Evolutionary conservation across 2,329 filamentous ascomycete species (phyloP).

Genomic region (Penicillium hesseltinei): DNA sequence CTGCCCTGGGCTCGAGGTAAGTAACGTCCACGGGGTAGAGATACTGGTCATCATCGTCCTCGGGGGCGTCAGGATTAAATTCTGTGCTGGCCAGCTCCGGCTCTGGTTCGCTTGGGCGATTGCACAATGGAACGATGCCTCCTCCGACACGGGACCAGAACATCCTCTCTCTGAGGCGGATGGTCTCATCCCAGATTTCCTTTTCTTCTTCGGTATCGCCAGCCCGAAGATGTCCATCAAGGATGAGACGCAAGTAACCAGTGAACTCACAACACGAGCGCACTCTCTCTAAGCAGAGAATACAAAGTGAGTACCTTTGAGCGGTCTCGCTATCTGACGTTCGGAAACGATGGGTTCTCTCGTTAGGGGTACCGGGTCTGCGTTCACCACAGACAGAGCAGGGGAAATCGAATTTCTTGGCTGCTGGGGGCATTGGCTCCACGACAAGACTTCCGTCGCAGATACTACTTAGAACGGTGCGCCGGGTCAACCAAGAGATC

Average conservation of each 20-base stretch:
- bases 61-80: conserved; percentile 1
- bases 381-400: conserved; percentile 89
- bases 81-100: conserved; percentile 5
- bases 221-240: conserved; percentile 86
- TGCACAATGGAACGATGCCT: conserved; percentile 72
- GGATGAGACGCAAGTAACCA: conserved; percentile 84
- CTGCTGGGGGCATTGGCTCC: conserved; percentile 71
- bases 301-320: conserved; percentile 85
- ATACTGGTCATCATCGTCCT: not conserved
- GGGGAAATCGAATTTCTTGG: conserved; percentile 55
- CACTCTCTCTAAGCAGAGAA: conserved; percentile 79
- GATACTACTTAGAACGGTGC: conserved; percentile 78
- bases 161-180: conserved; percentile 86
- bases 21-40: conserved; percentile 12
- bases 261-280: conserved; percentile 90
- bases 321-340: conserved; percentile 83
- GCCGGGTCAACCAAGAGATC: conserved; percentile 87
- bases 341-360: conserved; percentile 82
- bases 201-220: conserved; percentile 82
- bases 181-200: conserved; percentile 90
- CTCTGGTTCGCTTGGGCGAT: conserved; percentile 28
- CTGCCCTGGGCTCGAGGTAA: conserved; percentile 3
- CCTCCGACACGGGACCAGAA: conserved; percentile 95
- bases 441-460: conserved; percentile 83
- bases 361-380: conserved; percentile 67